Base-by-base conservation (phyloP, 495 filamentous ascomycete species). In the Penicillium malachiteum region DNA sequence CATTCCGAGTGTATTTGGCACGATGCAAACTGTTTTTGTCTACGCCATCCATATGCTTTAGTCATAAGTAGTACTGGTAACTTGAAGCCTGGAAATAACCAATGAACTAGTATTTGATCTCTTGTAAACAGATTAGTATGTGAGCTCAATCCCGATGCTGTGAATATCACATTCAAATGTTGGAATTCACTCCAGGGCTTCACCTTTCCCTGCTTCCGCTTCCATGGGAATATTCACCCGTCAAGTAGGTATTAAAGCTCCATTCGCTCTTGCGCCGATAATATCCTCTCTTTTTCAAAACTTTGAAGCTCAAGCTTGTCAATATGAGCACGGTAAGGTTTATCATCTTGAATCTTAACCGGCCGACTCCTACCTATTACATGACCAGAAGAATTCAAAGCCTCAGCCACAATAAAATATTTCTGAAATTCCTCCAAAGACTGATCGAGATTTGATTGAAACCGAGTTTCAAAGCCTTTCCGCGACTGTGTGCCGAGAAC, bases 351-450 rank as follows among this genome's bases (percentile, higher is more conserved):
- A 17, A 54, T 40, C 5, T 0, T 16, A 12, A 54, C 44, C 2
- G 52, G 43, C 18, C 44, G n/a, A n/a, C 52, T 54, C 17, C 35
- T 48, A 13, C 52, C 34, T 4, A 54, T 32, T 2, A 10, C 18
- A 5, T 40, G 6, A n/a, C 44, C 34, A 5, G 38, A 7, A 5
- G 21, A 16, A 33, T 54, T 37, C 34, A 37, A 37, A 9, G 34
- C 34, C 34, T 37, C 34, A 7, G 34, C 34, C 34, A 37, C 34
- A 37, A 37, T 13, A 7, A 5, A 37, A 37, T 37, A 37, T 37
- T 37, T 37, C 12, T 37, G 34, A 2, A 37, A 13, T 2, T 9
- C 12, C 34, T 37, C 5, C 34, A 37, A 37, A 37, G 2, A 37
- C 12, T 5, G 2, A 13, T 37, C 1, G 34, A 37, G 8, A 37